These are phyloP conservation scores for Warburgia ugandensis DNA, from an alignment of 164 flowering plant species.

Conservation along the genomic window DNA sequence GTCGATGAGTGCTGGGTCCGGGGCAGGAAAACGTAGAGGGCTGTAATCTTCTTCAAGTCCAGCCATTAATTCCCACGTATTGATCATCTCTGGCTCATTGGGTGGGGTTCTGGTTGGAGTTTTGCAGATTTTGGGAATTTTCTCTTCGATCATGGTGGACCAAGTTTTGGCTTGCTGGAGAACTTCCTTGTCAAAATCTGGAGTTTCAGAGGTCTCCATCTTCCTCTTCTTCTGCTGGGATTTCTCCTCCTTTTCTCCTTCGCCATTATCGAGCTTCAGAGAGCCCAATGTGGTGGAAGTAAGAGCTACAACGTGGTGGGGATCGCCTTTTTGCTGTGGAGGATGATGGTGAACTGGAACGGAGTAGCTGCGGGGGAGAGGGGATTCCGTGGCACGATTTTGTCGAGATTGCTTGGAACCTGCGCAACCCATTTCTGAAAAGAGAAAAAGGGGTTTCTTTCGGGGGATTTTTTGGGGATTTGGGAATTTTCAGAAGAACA, in stretches of 20 bases:
- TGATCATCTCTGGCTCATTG: slow-evolving; percentile 83
- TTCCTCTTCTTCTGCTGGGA: slow-evolving; percentile 1
- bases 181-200: slow-evolving; percentile 35
- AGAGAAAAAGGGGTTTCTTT: too few species aligned
- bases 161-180: slow-evolving; percentile 64
- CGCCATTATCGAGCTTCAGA: slow-evolving; percentile 41
- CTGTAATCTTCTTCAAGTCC: slow-evolving; percentile 72
- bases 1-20: slow-evolving; percentile 12
- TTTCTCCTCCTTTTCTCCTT: background rate
- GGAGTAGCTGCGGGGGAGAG: slow-evolving; percentile 42
- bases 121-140: slow-evolving; percentile 47
- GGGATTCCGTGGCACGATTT: slow-evolving; percentile 30
- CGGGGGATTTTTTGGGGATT: too few species aligned
- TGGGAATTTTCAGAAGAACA: too few species aligned
- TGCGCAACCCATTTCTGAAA: slow-evolving; percentile 87
- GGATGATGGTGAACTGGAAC: slow-evolving; percentile 40
- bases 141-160: slow-evolving; percentile 60
- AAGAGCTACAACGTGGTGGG: slow-evolving; percentile 56
- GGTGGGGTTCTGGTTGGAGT: slow-evolving; percentile 70
- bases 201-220: background rate
- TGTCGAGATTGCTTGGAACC: slow-evolving; percentile 46
- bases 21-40: slow-evolving; percentile 26
- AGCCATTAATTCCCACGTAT: slow-evolving; percentile 89
- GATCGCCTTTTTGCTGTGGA: slow-evolving; percentile 26
- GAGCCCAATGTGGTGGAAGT: slow-evolving; percentile 61